phyloP scores from a whole-genome alignment of 2,329 filamentous ascomycete species.

The Hirsutella rhossiliensis region DNA sequence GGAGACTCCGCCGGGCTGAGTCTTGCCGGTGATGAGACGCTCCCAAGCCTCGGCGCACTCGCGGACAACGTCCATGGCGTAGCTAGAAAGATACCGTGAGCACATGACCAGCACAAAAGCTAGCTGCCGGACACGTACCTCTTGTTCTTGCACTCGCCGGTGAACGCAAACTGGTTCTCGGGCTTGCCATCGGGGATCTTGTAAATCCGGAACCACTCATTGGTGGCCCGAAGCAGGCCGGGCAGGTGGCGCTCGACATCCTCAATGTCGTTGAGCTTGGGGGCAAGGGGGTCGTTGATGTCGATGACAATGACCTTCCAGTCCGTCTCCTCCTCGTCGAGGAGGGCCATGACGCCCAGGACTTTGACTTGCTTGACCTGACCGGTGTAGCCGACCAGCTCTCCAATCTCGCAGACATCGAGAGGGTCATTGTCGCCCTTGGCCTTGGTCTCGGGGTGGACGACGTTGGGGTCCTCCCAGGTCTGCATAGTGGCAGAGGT shows the following conservation, averaged over 20 bases:
- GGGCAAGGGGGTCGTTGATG: slow-evolving; percentile 88
- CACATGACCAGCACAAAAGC: not conserved
- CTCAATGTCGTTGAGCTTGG: slow-evolving; percentile 97
- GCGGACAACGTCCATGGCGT: slow-evolving; percentile 88
- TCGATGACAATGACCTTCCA: slow-evolving; percentile 99
- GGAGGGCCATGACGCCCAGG: slow-evolving; percentile 95
- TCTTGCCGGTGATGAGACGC: slow-evolving; percentile 86
- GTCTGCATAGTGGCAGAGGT: slow-evolving; percentile 44
- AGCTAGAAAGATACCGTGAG: slow-evolving; percentile 34
- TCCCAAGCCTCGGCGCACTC: slow-evolving; percentile 98
- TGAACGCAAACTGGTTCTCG: slow-evolving; percentile 99
- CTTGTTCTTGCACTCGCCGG: slow-evolving; percentile 99
- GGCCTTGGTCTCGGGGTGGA: slow-evolving; percentile 98
- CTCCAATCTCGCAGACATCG: slow-evolving; percentile 98
- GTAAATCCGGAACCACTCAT: slow-evolving; percentile 99
- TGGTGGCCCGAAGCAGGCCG: slow-evolving; percentile 91
- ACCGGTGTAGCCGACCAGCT: slow-evolving; percentile 89
- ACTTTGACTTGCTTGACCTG: slow-evolving; percentile 99
- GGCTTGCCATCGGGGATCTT: slow-evolving; percentile 99
- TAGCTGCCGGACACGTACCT: slow-evolving; percentile 40
- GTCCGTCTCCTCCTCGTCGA: slow-evolving; percentile 99
- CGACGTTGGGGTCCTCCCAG: slow-evolving; percentile 94
- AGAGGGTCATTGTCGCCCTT: slow-evolving; percentile 99
- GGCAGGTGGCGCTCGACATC: slow-evolving; percentile 98
- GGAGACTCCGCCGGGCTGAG: slow-evolving; percentile 61